A percentile compares a stretch with the other conserved stretches of the same genome.
phyloP scores from a whole-genome alignment of 108 stramenopile genomes.

The Seminavis robusta region DNA sequence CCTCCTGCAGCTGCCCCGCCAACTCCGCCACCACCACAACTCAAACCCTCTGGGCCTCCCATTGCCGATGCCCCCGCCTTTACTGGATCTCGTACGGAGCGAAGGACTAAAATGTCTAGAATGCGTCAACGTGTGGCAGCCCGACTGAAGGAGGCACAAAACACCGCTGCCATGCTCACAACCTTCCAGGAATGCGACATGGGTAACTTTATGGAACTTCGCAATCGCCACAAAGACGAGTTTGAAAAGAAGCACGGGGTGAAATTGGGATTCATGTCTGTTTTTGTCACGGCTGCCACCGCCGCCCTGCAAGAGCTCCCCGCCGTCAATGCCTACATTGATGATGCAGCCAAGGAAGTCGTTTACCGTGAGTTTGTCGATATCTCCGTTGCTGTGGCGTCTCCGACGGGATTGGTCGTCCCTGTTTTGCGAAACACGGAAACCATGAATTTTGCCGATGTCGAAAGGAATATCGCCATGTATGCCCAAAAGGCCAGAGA shows the following conservation, averaged over 20 bases:
- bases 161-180: slow-evolving; percentile 98
- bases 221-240: slow-evolving; percentile 92
- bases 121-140: slow-evolving; percentile 98
- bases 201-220: slow-evolving; percentile 95
- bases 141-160: slow-evolving; percentile 98
- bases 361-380: slow-evolving; percentile 98
- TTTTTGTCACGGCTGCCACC: slow-evolving; percentile 96
- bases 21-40: slow-evolving; percentile 23
- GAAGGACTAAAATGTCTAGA: slow-evolving; percentile 98
- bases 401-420: slow-evolving; percentile 95
- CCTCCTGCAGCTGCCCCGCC: slow-evolving; percentile 39
- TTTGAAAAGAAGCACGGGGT: slow-evolving; percentile 96
- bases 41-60: slow-evolving; percentile 38
- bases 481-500: slow-evolving; percentile 94
- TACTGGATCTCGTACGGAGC: slow-evolving; percentile 83
- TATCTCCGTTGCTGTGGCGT: slow-evolving; percentile 96
- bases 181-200: slow-evolving; percentile 99
- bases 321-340: slow-evolving; percentile 98
- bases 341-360: slow-evolving; percentile 96
- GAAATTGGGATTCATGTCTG: slow-evolving; percentile 98
- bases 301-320: slow-evolving; percentile 94
- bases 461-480: slow-evolving; percentile 94
- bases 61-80: slow-evolving; percentile 40
- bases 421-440: slow-evolving; percentile 98
- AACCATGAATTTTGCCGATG: slow-evolving; percentile 95